These are phyloP conservation scores for Phaseolus lunatus DNA, from an alignment of 306 rosid genomes.

Conservation along the genomic window DNA sequence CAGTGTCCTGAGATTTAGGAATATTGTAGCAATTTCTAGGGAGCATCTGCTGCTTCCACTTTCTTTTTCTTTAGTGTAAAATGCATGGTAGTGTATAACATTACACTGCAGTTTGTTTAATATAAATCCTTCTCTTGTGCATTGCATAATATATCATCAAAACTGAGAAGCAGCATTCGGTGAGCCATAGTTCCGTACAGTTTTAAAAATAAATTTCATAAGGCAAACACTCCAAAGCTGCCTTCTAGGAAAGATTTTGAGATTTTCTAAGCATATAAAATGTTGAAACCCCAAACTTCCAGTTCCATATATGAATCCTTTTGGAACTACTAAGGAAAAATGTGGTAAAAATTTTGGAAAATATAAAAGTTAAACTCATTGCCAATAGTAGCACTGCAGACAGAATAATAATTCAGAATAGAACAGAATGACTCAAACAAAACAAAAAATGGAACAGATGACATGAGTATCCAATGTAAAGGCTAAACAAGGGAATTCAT, in stretches of 20 bases:
- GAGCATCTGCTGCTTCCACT: slow-evolving; percentile 3
- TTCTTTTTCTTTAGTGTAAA: neutral
- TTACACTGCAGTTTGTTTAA: neutral
- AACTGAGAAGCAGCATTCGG: slow-evolving; percentile 8
- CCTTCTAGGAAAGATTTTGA: neutral
- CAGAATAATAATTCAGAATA: neutral
- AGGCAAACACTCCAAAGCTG: neutral
- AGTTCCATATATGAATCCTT: neutral
- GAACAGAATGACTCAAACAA: slow-evolving; percentile 6
- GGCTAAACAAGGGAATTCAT: neutral
- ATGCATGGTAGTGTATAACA: slow-evolving; percentile 14
- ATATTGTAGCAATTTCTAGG: slow-evolving; percentile 30
- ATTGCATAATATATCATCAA: neutral
- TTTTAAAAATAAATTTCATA: slow-evolving; percentile 4
- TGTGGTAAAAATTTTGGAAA: neutral
- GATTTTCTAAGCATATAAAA: neutral
- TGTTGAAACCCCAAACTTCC: neutral
- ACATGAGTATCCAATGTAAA: slow-evolving; percentile 15
- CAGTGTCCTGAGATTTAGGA: neutral
- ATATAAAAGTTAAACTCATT: neutral
- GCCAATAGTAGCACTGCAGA: slow-evolving; percentile 2
- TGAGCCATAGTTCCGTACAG: neutral
- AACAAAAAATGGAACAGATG: slow-evolving; percentile 6
- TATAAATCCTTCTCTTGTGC: neutral
- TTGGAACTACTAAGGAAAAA: neutral